A percentile compares a stretch with the other conserved stretches of the same genome.
Conservation (phyloP, 768 basidiomycete species). For the Cystoderma amianthinum region DNA sequence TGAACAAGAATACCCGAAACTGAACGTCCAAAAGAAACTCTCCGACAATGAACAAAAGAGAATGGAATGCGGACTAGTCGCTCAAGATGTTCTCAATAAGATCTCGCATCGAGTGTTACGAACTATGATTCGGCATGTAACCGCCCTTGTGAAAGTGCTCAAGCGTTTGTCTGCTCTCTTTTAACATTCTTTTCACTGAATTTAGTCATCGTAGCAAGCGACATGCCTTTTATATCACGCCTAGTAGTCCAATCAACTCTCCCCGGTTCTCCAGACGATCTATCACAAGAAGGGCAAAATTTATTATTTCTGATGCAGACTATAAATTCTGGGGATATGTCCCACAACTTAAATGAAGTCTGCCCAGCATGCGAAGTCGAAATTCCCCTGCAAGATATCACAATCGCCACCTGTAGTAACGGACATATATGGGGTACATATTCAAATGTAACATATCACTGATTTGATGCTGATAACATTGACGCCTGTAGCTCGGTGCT, state of each 20-base stretch:
- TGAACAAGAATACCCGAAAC: background rate
- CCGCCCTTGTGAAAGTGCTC: slow-evolving; percentile 35
- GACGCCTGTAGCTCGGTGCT: slow-evolving; percentile 56
- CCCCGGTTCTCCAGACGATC: slow-evolving; percentile 36
- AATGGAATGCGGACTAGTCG: slow-evolving; percentile 42
- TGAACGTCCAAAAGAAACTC: slow-evolving; percentile 31
- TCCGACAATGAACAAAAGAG: slow-evolving; percentile 33
- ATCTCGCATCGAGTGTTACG: slow-evolving; percentile 51
- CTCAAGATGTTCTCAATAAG: slow-evolving; percentile 38
- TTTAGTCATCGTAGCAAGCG: slow-evolving; percentile 32
- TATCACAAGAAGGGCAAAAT: slow-evolving; percentile 24
- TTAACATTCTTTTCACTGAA: background rate
- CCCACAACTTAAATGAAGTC: slow-evolving; percentile 41
- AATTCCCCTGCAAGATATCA: slow-evolving; percentile 54
- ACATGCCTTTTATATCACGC: slow-evolving; percentile 60
- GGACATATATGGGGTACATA: slow-evolving; percentile 75
- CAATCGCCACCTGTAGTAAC: slow-evolving; percentile 54
- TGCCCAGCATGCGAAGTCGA: slow-evolving; percentile 71
- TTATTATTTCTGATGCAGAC: slow-evolving; percentile 20
- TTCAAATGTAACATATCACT: slow-evolving; percentile 5
- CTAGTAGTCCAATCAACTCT: slow-evolving; percentile 54
- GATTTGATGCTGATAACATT: slow-evolving; percentile 7
- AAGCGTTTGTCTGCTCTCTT: slow-evolving; percentile 28
- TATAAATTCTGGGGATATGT: slow-evolving; percentile 7
- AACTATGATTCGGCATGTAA: slow-evolving; percentile 50